These are phyloP conservation scores for Phytophthora meadii DNA, from an alignment of 352 stramenopile species.

Conservation along the genomic window DNA sequence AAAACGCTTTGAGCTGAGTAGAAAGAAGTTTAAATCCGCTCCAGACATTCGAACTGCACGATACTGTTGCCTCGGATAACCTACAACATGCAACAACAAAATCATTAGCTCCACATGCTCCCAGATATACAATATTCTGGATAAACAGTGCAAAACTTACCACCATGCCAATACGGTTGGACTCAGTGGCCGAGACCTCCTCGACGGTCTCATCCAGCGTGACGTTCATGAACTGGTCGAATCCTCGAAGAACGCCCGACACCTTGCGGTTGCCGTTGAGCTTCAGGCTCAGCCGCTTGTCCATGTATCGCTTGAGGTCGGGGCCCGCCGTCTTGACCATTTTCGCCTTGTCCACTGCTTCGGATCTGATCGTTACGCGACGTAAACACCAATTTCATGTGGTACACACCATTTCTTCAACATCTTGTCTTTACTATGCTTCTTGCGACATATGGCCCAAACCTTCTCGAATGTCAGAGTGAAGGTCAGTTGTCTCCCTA, in stretches of 20 bases:
- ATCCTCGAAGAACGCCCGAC: conserved; percentile 93
- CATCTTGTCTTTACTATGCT: conserved; percentile 23
- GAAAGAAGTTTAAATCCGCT: conserved; percentile 61
- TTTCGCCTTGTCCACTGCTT: conserved; percentile 9
- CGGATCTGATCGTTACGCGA: conserved; percentile 17
- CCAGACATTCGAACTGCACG: conserved; percentile 91
- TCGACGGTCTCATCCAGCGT: conserved; percentile 95
- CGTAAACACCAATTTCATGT: conserved; percentile 18
- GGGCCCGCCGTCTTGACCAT: conserved; percentile 86
- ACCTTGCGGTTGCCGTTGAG: conserved; percentile 97
- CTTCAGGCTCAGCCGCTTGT: conserved; percentile 94
- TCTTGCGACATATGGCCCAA: conserved; percentile 1
- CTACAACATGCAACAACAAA: conserved; percentile 25
- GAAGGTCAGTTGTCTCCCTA: conserved; percentile 25
- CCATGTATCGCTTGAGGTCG: conserved; percentile 94
- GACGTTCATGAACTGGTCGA: conserved; percentile 98
- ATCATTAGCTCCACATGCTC: not conserved
- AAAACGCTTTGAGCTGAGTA: not conserved
- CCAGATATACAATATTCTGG: not conserved
- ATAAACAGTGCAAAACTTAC: conserved; percentile 53
- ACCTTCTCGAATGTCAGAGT: conserved; percentile 38
- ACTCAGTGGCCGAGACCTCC: conserved; percentile 87
- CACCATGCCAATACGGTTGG: conserved; percentile 93
- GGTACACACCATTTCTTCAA: not conserved
- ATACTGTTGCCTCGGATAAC: conserved; percentile 92